These are phyloP conservation scores for Yarrowia deformans DNA, from an alignment of 805 yeast species.

Conservation along the genomic window DNA sequence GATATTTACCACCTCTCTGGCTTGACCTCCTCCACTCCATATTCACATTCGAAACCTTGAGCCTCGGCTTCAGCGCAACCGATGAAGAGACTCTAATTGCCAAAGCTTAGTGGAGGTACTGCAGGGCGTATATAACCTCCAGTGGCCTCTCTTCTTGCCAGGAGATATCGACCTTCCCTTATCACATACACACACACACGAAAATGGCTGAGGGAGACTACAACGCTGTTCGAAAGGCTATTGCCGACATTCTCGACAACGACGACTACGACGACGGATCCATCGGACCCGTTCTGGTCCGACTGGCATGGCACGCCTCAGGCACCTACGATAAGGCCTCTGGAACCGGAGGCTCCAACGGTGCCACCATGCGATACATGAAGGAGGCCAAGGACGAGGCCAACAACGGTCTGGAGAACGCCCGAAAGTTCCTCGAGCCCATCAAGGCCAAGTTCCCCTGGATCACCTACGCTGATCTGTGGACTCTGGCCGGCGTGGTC, in stretches of 20 bases:
- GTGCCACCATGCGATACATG: slow-evolving; percentile 61
- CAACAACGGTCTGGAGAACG: slow-evolving; percentile 60
- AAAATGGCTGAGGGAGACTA: slow-evolving; percentile 49
- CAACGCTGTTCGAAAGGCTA: slow-evolving; percentile 52
- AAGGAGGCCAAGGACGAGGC: slow-evolving; percentile 57
- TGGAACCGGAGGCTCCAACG: slow-evolving; percentile 62
- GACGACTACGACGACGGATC: slow-evolving; percentile 70
- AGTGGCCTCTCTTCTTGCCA: neutral
- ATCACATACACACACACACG: neutral
- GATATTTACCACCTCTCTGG: neutral
- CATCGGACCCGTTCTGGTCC: slow-evolving; percentile 76
- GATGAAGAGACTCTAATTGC: slow-evolving; percentile 18
- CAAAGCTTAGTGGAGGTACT: slow-evolving; percentile 15
- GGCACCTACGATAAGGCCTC: slow-evolving; percentile 74
- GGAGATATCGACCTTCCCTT: neutral
- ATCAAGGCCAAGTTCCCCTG: slow-evolving; percentile 64
- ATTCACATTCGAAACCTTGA: slow-evolving; percentile 39
- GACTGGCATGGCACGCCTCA: slow-evolving; percentile 86
- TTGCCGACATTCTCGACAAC: slow-evolving; percentile 51
- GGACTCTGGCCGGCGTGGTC: slow-evolving; percentile 74
- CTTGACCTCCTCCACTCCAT: neutral
- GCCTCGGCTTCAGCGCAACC: slow-evolving; percentile 38
- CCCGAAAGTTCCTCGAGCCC: slow-evolving; percentile 63
- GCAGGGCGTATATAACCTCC: slow-evolving; percentile 33
- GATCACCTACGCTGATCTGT: slow-evolving; percentile 70